phyloP scores from a whole-genome alignment of 768 basidiomycete genomes.

The Mycena latifolia region DNA sequence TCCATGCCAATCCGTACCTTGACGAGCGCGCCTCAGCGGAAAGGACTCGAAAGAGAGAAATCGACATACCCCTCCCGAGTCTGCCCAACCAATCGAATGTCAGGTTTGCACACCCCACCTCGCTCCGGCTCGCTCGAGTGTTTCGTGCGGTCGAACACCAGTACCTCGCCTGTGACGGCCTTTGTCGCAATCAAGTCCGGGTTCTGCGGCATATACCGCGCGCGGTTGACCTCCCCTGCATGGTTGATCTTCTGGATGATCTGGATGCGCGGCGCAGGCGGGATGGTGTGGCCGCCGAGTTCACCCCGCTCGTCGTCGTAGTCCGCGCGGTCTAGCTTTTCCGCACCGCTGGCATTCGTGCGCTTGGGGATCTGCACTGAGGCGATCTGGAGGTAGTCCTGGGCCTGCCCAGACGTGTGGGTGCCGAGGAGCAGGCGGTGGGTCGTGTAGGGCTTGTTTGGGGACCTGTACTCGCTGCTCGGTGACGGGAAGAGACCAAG shows the following conservation, averaged over 20 bases:
- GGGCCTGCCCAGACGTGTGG: slow-evolving; percentile 94
- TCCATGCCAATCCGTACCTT: slow-evolving; percentile 97
- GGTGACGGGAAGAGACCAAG: neutral
- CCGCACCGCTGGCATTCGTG: slow-evolving; percentile 72
- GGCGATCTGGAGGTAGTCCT: slow-evolving; percentile 97
- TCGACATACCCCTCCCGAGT: slow-evolving; percentile 87
- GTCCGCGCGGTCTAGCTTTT: slow-evolving; percentile 81
- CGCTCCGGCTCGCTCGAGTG: slow-evolving; percentile 94
- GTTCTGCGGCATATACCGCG: slow-evolving; percentile 99
- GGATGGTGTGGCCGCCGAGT: slow-evolving; percentile 91
- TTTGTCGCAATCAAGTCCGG: slow-evolving; percentile 98
- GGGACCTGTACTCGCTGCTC: slow-evolving; percentile 65
- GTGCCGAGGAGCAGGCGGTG: slow-evolving; percentile 97
- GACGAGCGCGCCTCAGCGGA: slow-evolving; percentile 21
- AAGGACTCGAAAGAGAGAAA: slow-evolving; percentile 1
- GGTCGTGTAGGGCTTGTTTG: slow-evolving; percentile 93
- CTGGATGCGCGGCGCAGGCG: slow-evolving; percentile 87
- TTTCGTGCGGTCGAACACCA: slow-evolving; percentile 97
- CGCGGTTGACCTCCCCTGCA: slow-evolving; percentile 94
- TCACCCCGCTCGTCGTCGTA: slow-evolving; percentile 96
- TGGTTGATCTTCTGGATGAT: slow-evolving; percentile 97
- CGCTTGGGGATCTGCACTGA: slow-evolving; percentile 93
- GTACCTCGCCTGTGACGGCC: slow-evolving; percentile 89
- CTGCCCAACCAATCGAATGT: slow-evolving; percentile 93
- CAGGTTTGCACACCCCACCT: slow-evolving; percentile 87